Evolutionary conservation across 2,329 filamentous ascomycete species (phyloP).

Genomic region (Neurospora sp.): DNA sequence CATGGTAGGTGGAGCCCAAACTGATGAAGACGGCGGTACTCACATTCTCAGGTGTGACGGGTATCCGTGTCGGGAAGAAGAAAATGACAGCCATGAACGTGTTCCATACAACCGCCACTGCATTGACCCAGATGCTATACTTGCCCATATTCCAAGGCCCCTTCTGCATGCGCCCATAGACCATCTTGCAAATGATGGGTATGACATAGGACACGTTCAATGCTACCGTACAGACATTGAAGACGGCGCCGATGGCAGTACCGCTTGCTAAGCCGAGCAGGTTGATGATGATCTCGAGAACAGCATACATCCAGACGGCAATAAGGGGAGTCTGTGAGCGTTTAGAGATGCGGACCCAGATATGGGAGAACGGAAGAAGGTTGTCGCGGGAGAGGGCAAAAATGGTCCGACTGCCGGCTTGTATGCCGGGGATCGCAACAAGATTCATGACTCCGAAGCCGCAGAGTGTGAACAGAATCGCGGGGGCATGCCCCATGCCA

Average conservation of each 20-base stretch:
- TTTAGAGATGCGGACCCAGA: conserved; percentile 37
- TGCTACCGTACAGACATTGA: conserved; percentile 43
- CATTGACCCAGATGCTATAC: conserved; percentile 29
- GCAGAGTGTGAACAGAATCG: conserved; percentile 42
- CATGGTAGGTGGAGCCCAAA: background rate
- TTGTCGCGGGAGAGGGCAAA: conserved; percentile 43
- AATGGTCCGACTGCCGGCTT: conserved; percentile 37
- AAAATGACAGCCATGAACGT: conserved; percentile 41
- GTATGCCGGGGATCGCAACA: conserved; percentile 44
- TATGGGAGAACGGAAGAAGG: conserved; percentile 31
- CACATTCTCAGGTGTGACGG: conserved; percentile 35
- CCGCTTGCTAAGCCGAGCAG: conserved; percentile 44
- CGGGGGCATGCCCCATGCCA: conserved; percentile 40
- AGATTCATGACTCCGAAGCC: conserved; percentile 47
- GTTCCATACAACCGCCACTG: conserved; percentile 38
- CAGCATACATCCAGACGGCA: conserved; percentile 43
- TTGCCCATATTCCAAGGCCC: conserved; percentile 43
- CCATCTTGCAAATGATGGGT: conserved; percentile 40
- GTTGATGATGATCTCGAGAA: conserved; percentile 42
- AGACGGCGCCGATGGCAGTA: conserved; percentile 38
- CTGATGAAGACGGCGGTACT: conserved; percentile 9
- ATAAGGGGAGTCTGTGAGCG: conserved; percentile 39
- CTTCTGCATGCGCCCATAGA: conserved; percentile 35
- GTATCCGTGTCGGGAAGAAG: conserved; percentile 35
- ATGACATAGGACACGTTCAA: conserved; percentile 43